Evolutionary conservation across 192 early-diverging fungal genomes (phyloP), one percentile per base, ranked within the genome.

Genomic region (Mortierella alpina): DNA sequence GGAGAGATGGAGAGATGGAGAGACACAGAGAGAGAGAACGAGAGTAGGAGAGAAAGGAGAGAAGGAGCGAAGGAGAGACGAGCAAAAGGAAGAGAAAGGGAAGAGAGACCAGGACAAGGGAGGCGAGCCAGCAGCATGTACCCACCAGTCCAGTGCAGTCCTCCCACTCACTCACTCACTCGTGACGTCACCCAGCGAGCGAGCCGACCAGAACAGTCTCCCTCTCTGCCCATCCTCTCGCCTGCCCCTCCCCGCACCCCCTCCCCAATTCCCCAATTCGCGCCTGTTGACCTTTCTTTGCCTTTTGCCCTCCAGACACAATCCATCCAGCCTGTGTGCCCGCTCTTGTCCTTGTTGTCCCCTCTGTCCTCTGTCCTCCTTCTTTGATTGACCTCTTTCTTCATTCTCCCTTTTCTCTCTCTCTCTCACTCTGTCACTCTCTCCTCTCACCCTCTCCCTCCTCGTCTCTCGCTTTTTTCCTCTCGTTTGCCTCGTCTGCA

Each of bases 121-220:
- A 11, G 42, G 59, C 5, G 41, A 51, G 31, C 31, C 31, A 31
- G 1, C 31, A 31, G 31, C 31, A 31, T 31, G 31, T 3, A 31
- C 31, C 31, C 31, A 3, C 31, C 3, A 31, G 58, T 42, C 58
- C 18, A 0, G 0, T n/a, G 7, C 0, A n/a, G n/a, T n/a, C n/a
- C n/a, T n/a, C n/a, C n/a, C n/a, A n/a, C n/a, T n/a, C n/a, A n/a
- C n/a, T n/a, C n/a, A n/a, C n/a, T n/a, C n/a, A 3, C 58, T 59
- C 58, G 58, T 59, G 58, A 59, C 58, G 58, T 59, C 58, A 59
- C 42, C 57, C n/a, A n/a, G n/a, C n/a, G n/a, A n/a, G n/a, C n/a
- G n/a, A n/a, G n/a, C n/a, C n/a, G n/a, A n/a, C n/a, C n/a, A n/a
- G n/a, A n/a, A n/a, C n/a, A n/a, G n/a, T n/a, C n/a, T n/a, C n/a